Percentiles rank a stretch among this genome's conserved stretches.
Evolutionary conservation across 148 eudicot species (phyloP).

Genomic region (Euryodendron excelsum): DNA sequence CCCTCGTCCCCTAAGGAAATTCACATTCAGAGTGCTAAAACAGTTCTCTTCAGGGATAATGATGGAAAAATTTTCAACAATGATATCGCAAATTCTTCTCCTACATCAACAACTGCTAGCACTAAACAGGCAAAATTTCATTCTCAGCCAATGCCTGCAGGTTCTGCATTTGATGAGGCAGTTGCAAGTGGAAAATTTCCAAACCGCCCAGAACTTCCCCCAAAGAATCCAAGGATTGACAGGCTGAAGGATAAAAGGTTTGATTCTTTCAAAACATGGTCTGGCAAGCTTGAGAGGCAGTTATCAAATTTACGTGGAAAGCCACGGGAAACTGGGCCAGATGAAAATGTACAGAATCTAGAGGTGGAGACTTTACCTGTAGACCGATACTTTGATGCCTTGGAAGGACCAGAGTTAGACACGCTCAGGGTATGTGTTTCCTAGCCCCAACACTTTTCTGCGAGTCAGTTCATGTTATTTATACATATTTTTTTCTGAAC

Average conservation of each 20-base stretch:
- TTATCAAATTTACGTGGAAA: constrained; percentile 53
- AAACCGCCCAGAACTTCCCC: constrained; percentile 20
- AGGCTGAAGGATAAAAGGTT: constrained; percentile 51
- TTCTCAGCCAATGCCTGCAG: constrained; percentile 65
- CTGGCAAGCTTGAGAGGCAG: constrained; percentile 78
- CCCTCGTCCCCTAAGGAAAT: constrained; percentile 57
- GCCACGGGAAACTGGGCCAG: constrained; percentile 37
- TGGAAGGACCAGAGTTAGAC: constrained; percentile 88
- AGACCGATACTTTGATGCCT: constrained; percentile 76
- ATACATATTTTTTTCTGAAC: neutral
- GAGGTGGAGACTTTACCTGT: constrained; percentile 59
- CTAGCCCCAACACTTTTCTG: neutral
- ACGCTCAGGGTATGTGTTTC: constrained; percentile 59
- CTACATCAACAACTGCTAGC: neutral
- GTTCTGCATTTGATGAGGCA: constrained; percentile 27
- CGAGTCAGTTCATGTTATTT: neutral
- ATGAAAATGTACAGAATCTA: constrained; percentile 15
- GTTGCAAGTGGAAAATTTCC: constrained; percentile 24
- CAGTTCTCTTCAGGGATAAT: constrained; percentile 42
- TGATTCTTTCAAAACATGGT: constrained; percentile 85
- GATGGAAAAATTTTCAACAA: constrained; percentile 11
- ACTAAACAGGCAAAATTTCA: constrained; percentile 29
- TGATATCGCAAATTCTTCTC: constrained; percentile 16
- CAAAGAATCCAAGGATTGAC: constrained; percentile 27
- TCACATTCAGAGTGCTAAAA: constrained; percentile 28